Percentiles rank a stretch among this genome's conserved stretches.
Conservation (phyloP, 2,329 filamentous ascomycete species). For the Venturia effusa region DNA sequence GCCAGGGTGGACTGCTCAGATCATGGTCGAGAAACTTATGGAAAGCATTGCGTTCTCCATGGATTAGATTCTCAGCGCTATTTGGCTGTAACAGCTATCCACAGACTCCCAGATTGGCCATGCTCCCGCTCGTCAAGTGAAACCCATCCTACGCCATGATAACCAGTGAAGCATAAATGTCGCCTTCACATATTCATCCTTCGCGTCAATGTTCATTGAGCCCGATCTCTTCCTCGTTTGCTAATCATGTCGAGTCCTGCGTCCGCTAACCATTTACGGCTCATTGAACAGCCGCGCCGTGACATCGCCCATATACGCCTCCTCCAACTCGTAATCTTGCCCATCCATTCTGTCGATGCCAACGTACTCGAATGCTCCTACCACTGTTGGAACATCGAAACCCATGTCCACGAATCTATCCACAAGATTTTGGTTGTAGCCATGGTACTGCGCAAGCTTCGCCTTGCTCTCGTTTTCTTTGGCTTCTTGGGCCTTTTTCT, state of each 20-base stretch:
- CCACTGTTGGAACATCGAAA: constrained; percentile 77
- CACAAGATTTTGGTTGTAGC: constrained; percentile 76
- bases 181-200: neutral
- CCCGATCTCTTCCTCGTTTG: neutral
- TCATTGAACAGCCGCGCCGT: constrained; percentile 78
- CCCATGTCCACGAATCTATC: constrained; percentile 84
- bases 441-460: constrained; percentile 57
- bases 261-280: constrained; percentile 11
- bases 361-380: constrained; percentile 70
- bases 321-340: constrained; percentile 75
- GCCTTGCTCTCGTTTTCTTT: constrained; percentile 47
- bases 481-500: constrained; percentile 41
- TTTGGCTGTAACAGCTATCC: neutral
- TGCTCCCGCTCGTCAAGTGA: neutral
- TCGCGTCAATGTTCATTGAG: neutral
- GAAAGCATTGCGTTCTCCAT: neutral
- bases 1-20: neutral
- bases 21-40: neutral
- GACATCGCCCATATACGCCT: constrained; percentile 82
- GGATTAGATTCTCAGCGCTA: neutral
- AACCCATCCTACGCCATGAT: neutral
- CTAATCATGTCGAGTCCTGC: neutral
- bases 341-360: constrained; percentile 71
- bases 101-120: neutral
- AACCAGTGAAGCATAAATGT: neutral